Evolutionary conservation across 129 eudicot genomes (phyloP), one percentile per base, ranked within the genome.

Genomic region (Pulicaria dysenterica): DNA sequence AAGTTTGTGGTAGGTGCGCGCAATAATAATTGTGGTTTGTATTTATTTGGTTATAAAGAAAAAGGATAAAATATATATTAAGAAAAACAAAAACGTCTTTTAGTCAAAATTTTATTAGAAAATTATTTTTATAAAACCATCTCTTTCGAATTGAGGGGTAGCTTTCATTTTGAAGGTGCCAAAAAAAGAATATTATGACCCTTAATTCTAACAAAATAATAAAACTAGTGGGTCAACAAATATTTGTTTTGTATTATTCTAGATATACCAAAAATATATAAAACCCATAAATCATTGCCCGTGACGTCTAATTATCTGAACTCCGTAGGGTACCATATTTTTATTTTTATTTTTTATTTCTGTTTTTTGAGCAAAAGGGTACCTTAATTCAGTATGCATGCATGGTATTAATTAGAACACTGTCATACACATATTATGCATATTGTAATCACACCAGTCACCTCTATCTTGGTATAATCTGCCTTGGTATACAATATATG

Each of bases 131-230:
- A 14, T 63, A 48, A 48, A 54, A 75, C 66, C 51, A 53, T 75
- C 73, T 64, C 79, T 43, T 53, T 65, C 79, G 42, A 74, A 40
- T 51, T 64, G 56, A 50, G 42, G 47, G 66, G 79, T 42, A 51
- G 79, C 79, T 75, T 64, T 75, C 79, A 75, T 64, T 56, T 75
- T 54, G 73, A 53, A 54, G 10, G 15, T 43, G 47, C 72, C 79
- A 63, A 74, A 74, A 43, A 8, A 63, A 40, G 79, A 63, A 74
- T 63, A 63, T 62, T 4, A 74, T 50, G 64, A 62, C 41, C 72
- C 39, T 16, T 41, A 56, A 64, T 63, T 41, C 66, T 39, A 70
- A 70, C 66, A 70, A 55, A 69, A 55, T n/a, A 42, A 17, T 64
- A 24, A 36, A n/a, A 7, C 10, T 11, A 70, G 66, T 56, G 40